Conservation (phyloP, 2,329 filamentous ascomycete genomes). For the Intubia oerlemansii region DNA sequence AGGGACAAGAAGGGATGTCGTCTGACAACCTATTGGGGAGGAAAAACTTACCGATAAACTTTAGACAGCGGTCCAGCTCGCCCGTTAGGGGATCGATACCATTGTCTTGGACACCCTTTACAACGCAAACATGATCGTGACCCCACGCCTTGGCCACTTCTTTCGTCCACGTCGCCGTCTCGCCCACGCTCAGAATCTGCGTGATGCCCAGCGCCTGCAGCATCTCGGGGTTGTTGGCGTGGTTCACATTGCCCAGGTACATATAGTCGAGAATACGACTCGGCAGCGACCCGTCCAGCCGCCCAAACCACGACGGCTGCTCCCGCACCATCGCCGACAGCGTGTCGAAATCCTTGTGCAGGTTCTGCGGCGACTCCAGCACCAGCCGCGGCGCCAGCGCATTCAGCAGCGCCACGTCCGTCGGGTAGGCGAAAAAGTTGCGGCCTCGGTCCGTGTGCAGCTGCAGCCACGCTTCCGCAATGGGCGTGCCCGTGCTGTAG, state of each 20-base stretch:
- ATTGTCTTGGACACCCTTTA: slow-evolving; percentile 86
- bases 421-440: slow-evolving; percentile 92
- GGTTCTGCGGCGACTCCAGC: slow-evolving; percentile 38
- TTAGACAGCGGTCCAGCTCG: slow-evolving; percentile 67
- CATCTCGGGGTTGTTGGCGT: slow-evolving; percentile 84
- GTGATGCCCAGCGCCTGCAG: slow-evolving; percentile 61
- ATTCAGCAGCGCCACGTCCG: slow-evolving; percentile 66
- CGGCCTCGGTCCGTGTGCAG: slow-evolving; percentile 62
- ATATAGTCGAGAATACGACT: slow-evolving; percentile 81
- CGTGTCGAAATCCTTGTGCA: slow-evolving; percentile 27
- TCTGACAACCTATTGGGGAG: no score
- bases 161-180: slow-evolving; percentile 63
- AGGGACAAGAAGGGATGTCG: no score
- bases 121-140: slow-evolving; percentile 52
- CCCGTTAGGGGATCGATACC: slow-evolving; percentile 80
- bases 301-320: slow-evolving; percentile 61
- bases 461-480: slow-evolving; percentile 71
- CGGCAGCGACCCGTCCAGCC: slow-evolving; percentile 76
- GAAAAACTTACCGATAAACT: slow-evolving; percentile 61
- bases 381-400: slow-evolving; percentile 58
- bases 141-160: slow-evolving; percentile 54
- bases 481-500: slow-evolving; percentile 63
- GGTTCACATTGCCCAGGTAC: slow-evolving; percentile 83
- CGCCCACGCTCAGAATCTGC: slow-evolving; percentile 80
- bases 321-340: slow-evolving; percentile 29